Conservation (phyloP, 352 stramenopile genomes). For the Ophiocytium majus region DNA sequence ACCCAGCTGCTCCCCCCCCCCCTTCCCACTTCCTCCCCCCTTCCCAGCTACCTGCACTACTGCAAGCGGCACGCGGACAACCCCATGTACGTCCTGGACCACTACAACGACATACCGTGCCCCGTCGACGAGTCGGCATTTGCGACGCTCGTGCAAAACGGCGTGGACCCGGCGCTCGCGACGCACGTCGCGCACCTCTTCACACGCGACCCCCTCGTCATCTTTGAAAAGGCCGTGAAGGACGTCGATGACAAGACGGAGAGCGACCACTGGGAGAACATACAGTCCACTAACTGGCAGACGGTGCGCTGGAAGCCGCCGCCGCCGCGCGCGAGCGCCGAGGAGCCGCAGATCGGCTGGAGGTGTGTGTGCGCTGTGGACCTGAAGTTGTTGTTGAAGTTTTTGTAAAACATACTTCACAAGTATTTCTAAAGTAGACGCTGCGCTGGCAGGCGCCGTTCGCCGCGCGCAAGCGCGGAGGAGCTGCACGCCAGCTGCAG, state of each 20-base stretch:
- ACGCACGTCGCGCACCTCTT: conserved; percentile 98
- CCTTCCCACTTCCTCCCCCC: too few species aligned
- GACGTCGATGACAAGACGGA: conserved; percentile 75
- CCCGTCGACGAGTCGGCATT: conserved; percentile 69
- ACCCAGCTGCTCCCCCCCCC: conserved; percentile 18
- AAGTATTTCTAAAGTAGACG: too few species aligned
- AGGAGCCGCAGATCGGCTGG: conserved; percentile 76
- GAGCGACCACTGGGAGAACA: conserved; percentile 98
- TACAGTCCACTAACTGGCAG: conserved; percentile 99
- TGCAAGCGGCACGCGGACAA: conserved; percentile 58
- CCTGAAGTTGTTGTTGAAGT: too few species aligned
- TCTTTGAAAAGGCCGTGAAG: conserved; percentile 72
- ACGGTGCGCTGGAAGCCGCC: conserved; percentile 99
- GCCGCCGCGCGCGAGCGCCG: conserved; percentile 69
- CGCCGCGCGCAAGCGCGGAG: conserved; percentile 68
- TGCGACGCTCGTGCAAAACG: conserved; percentile 76
- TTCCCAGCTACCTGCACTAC: conserved; percentile 42
- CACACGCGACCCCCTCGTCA: conserved; percentile 65
- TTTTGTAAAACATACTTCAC: too few species aligned
- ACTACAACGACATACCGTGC: conserved; percentile 69
- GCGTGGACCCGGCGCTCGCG: conserved; percentile 89
- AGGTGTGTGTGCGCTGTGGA: too few species aligned
- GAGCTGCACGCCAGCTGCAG: conserved; percentile 77
- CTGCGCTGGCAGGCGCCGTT: conserved; percentile 99
- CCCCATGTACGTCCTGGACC: conserved; percentile 54